Percentiles rank a stretch among this genome's conserved stretches.
Conservation (phyloP, 176 grass and related monocot genomes). For the Aegilops bicornis region DNA sequence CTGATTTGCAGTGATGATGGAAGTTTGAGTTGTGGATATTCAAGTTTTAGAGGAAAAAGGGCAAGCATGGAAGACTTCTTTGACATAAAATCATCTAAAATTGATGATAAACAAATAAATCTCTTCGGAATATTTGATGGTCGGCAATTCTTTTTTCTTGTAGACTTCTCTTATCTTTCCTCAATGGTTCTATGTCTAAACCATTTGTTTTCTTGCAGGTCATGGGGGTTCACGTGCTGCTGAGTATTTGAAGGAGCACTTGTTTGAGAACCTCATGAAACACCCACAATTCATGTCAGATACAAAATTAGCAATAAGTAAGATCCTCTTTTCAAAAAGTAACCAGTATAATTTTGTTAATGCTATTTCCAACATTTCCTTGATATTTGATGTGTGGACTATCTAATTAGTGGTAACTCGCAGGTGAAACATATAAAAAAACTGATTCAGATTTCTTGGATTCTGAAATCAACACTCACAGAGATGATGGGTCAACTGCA, state of each 20-base stretch:
- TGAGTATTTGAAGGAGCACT: slow-evolving; percentile 96
- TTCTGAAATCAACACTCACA: slow-evolving; percentile 74
- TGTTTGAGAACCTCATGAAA: slow-evolving; percentile 92
- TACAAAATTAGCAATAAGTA: slow-evolving; percentile 96
- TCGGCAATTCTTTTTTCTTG: slow-evolving; percentile 45
- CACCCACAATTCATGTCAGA: slow-evolving; percentile 85
- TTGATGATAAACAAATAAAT: slow-evolving; percentile 74
- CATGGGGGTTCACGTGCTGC: slow-evolving; percentile 98
- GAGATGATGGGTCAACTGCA: slow-evolving; percentile 97
- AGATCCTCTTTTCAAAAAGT: slow-evolving; percentile 11
- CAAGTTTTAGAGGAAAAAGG: slow-evolving; percentile 97
- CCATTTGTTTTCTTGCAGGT: slow-evolving; percentile 45
- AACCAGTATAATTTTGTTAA: slow-evolving; percentile 42
- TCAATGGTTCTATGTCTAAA: slow-evolving; percentile 15
- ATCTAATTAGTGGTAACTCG: slow-evolving; percentile 25
- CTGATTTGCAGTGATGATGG: slow-evolving; percentile 76
- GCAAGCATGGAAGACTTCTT: slow-evolving; percentile 98
- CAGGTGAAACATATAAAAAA: slow-evolving; percentile 90
- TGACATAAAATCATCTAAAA: slow-evolving; percentile 89
- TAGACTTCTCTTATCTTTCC: background rate
- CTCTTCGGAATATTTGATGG: slow-evolving; percentile 99
- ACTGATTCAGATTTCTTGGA: slow-evolving; percentile 91
- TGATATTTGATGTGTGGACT: background rate
- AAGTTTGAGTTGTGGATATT: slow-evolving; percentile 90
- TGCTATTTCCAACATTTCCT: background rate